Evolutionary conservation across 495 filamentous ascomycete species (phyloP).

Genomic region (Neurospora hispaniola): DNA sequence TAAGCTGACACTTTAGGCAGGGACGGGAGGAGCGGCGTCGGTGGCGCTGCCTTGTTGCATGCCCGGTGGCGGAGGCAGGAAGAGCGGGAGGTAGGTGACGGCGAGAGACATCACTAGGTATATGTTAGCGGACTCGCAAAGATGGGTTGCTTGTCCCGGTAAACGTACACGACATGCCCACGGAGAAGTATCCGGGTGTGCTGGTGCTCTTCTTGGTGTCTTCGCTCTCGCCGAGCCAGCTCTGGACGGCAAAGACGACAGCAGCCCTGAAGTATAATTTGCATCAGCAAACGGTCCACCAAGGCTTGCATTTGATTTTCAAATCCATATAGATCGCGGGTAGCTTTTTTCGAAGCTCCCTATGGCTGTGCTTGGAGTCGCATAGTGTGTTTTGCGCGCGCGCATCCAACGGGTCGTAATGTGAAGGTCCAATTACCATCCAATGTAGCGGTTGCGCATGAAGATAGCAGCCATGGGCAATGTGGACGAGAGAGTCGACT

Average conservation of each 20-base stretch:
- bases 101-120: conserved; percentile 64
- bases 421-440: conserved; percentile 49
- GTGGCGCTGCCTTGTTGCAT: conserved; percentile 22
- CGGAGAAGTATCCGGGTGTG: conserved; percentile 75
- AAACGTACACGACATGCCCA: conserved; percentile 72
- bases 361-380: not conserved
- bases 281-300: not conserved
- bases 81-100: conserved; percentile 77
- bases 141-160: not conserved
- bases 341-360: not conserved
- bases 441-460: conserved; percentile 79
- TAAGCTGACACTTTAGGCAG: conserved; percentile 3
- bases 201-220: conserved; percentile 54
- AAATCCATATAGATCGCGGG: not conserved
- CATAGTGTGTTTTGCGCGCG: not conserved
- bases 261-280: conserved; percentile 48
- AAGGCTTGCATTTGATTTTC: not conserved
- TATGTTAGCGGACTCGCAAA: conserved; percentile 7
- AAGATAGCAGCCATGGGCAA: conserved; percentile 94
- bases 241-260: conserved; percentile 73
- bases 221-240: conserved; percentile 75
- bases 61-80: conserved; percentile 52
- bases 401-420: not conserved
- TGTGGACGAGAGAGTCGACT: conserved; percentile 67
- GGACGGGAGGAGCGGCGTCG: conserved; percentile 34